Conservation (phyloP, 176 grass and related monocot species). For the Echinochloa phyllopogon region DNA sequence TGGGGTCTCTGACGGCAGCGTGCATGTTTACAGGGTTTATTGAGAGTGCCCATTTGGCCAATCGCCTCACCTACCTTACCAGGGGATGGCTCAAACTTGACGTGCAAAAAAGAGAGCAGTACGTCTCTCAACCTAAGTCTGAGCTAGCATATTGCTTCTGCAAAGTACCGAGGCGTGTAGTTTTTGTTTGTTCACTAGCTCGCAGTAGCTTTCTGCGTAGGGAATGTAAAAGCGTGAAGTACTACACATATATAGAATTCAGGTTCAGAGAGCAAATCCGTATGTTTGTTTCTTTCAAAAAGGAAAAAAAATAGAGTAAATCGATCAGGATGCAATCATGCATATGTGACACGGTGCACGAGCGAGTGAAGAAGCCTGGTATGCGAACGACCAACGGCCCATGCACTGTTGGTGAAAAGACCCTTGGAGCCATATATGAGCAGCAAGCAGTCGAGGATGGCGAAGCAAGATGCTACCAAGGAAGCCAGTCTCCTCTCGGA, state of each 20-base stretch:
- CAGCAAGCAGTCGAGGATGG: neutral
- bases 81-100: conserved; percentile 53
- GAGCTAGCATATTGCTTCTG: conserved; percentile 15
- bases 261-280: too few species aligned
- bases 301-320: too few species aligned
- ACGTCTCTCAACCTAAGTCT: neutral
- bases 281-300: too few species aligned
- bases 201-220: neutral
- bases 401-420: conserved; percentile 11
- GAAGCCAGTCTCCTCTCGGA: conserved; percentile 3
- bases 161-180: conserved; percentile 22
- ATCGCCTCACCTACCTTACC: conserved; percentile 40
- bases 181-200: conserved; percentile 10
- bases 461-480: neutral
- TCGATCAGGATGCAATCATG: too few species aligned
- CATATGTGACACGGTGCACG: too few species aligned
- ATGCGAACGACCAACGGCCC: neutral
- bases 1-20: conserved; percentile 33
- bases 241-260: neutral
- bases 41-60: conserved; percentile 30
- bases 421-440: conserved; percentile 8
- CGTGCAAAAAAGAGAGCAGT: conserved; percentile 19
- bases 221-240: neutral
- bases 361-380: neutral
- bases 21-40: conserved; percentile 35